These are phyloP conservation scores for Salvia miltiorrhiza DNA, from an alignment of 257 asterid species.

Conservation along the genomic window DNA sequence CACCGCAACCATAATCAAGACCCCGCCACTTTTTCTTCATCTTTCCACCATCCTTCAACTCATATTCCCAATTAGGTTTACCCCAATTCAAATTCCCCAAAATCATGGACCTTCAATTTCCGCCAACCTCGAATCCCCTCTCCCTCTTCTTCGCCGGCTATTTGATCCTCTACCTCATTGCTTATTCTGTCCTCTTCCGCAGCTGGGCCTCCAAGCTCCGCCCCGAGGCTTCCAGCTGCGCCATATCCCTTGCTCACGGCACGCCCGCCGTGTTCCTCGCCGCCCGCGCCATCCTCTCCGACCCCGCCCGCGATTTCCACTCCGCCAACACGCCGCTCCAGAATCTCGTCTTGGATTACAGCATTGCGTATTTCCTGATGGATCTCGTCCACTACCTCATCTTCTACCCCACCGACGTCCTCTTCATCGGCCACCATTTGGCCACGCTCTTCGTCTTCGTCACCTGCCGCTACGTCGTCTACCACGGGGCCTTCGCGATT, in stretches of 20 bases:
- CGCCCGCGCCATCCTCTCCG: constrained; percentile 44
- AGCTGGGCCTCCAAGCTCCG: constrained; percentile 61
- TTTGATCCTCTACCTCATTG: constrained; percentile 42
- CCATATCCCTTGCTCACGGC: constrained; percentile 81
- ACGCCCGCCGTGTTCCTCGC: constrained; percentile 89
- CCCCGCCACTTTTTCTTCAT: background rate
- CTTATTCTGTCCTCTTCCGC: constrained; percentile 58
- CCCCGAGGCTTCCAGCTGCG: constrained; percentile 93
- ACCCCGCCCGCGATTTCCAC: constrained; percentile 49
- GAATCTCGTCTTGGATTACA: constrained; percentile 72
- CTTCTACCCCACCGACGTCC: constrained; percentile 65
- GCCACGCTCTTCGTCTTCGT: constrained; percentile 83
- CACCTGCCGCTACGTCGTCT: constrained; percentile 73
- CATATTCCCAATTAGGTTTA: background rate
- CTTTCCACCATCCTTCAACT: constrained; percentile 8
- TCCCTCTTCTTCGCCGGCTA: constrained; percentile 44
- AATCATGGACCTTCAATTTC: constrained; percentile 37
- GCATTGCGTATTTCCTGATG: constrained; percentile 82
- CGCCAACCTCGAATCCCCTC: constrained; percentile 34
- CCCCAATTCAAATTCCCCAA: background rate
- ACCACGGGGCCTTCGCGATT: constrained; percentile 75
- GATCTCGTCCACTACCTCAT: constrained; percentile 78
- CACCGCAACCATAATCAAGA: background rate
- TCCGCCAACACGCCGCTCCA: constrained; percentile 65
- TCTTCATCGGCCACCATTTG: constrained; percentile 84